phyloP scores from a whole-genome alignment of 208 protist genomes.

The Trypanosoma avium region DNA sequence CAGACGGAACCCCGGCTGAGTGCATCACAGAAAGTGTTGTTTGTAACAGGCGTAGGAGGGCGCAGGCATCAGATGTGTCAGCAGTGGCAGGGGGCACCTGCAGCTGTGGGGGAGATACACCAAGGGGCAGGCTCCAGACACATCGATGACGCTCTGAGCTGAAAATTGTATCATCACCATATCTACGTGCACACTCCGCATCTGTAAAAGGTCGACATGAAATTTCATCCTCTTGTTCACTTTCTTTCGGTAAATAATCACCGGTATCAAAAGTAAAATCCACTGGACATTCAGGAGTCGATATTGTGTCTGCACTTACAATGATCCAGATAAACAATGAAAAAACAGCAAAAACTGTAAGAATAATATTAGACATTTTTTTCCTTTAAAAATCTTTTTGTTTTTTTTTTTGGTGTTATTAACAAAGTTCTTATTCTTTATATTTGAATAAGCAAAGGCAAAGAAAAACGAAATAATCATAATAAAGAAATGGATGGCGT shows the following conservation, averaged over 20 bases:
- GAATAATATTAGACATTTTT: background rate
- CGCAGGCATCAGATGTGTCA: conserved; percentile 3
- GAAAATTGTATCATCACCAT: background rate
- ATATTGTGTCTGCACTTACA: background rate
- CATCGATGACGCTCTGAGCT: background rate
- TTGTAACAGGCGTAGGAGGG: conserved; percentile 1
- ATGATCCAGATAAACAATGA: background rate
- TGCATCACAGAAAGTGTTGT: background rate
- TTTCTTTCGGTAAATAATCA: background rate
- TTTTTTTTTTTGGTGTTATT: background rate
- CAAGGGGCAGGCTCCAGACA: background rate
- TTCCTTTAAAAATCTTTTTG: background rate
- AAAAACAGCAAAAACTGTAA: background rate
- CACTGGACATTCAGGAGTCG: background rate
- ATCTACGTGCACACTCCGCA: background rate
- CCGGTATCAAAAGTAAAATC: background rate
- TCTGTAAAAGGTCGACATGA: conserved; percentile 3
- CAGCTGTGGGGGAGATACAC: background rate
- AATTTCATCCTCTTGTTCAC: background rate
- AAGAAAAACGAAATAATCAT: conserved; percentile 5
- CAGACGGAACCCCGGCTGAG: background rate
- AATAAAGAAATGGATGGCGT: background rate
- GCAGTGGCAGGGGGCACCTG: background rate
- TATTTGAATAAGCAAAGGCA: no score
- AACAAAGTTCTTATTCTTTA: background rate